Base-by-base conservation (phyloP, 345 rosid species). In the Microcos paniculata region DNA sequence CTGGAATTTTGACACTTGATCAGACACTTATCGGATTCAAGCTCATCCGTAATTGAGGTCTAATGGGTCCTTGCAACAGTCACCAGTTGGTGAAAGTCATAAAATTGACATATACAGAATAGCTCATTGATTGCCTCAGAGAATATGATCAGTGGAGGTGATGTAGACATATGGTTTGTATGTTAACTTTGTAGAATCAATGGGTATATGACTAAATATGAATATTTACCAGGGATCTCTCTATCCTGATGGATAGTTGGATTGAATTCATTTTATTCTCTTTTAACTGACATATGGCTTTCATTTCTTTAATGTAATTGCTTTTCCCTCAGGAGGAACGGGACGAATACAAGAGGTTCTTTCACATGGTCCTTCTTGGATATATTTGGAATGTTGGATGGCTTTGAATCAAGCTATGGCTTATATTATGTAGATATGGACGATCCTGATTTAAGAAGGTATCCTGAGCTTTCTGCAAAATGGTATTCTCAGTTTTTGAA, bases 341-440 rank as follows among this genome's bases (percentile, higher is more conserved):
- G 38, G 61, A 80, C 85, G 13, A 38, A 86, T 52, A 62, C 72
- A 6, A 76, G 82, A 78, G 92, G 92, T 9, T 88, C 86, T 72
- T 88, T 86, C 62, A 78, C 80, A 7, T 86, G 92, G 88, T 88
- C 90, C 4, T 82, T 88, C 4, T 1, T 86, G 70, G 92, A 86
- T 62, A 11, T 78, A 21, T 70, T 80, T 23, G 87, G 86, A 77
- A 21, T 87, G 72, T 19, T 86, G 59, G 82, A 72, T 21, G 86
- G 88, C 46, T 82, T 76, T 48, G 26, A 70, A 30, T 55, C 87
- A 3, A 71, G 82, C 63, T 88, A 67, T 21, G 90, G 90, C 19
- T 46, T 88, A 19, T 86, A 79, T 55, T 86, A 71, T 38, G 86
- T 88, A 24, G 92, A 86, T 69, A 23, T 78, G 55, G 86, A 82